Evolutionary conservation across 768 basidiomycete species (phyloP).

Genomic region (Suillus cothurnatus): DNA sequence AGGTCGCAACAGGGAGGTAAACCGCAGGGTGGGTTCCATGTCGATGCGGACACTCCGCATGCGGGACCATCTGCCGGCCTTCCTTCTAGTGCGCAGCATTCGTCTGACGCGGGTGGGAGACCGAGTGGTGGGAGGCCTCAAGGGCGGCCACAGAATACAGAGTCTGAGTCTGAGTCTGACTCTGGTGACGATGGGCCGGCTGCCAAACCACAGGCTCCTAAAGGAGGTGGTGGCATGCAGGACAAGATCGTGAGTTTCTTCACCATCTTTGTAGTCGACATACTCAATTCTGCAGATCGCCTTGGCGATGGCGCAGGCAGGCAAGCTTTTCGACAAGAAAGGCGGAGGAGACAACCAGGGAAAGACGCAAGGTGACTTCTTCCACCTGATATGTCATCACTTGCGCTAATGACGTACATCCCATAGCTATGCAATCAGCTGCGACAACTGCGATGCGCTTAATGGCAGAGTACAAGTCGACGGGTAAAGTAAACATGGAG

Average conservation of each 20-base stretch:
- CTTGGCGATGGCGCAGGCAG: constrained; percentile 35
- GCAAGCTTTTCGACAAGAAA: constrained; percentile 36
- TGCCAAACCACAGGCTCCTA: constrained; percentile 8
- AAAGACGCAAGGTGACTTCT: constrained; percentile 29
- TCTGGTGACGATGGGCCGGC: constrained; percentile 17
- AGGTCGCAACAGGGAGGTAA: constrained; percentile 5
- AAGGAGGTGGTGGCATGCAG: constrained; percentile 25
- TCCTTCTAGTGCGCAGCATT: constrained; percentile 16
- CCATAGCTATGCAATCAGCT: constrained; percentile 34
- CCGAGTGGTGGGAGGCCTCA: constrained; percentile 10
- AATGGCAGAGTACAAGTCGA: constrained; percentile 24
- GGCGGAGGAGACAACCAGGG: constrained; percentile 19
- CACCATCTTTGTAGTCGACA: not conserved
- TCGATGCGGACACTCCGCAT: not conserved
- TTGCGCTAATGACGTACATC: not conserved
- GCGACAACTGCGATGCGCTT: constrained; percentile 33
- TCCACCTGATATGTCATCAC: not conserved
- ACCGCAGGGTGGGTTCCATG: constrained; percentile 6
- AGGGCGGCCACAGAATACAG: not conserved
- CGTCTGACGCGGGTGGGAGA: not conserved
- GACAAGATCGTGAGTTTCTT: constrained; percentile 31
- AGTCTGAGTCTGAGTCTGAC: not conserved
- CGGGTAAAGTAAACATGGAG: constrained; percentile 26
- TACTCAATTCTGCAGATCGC: constrained; percentile 20
- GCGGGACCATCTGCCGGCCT: constrained; percentile 14